Evolutionary conservation across 2,329 filamentous ascomycete species (phyloP).

Genomic region (Neurospora crassa): DNA sequence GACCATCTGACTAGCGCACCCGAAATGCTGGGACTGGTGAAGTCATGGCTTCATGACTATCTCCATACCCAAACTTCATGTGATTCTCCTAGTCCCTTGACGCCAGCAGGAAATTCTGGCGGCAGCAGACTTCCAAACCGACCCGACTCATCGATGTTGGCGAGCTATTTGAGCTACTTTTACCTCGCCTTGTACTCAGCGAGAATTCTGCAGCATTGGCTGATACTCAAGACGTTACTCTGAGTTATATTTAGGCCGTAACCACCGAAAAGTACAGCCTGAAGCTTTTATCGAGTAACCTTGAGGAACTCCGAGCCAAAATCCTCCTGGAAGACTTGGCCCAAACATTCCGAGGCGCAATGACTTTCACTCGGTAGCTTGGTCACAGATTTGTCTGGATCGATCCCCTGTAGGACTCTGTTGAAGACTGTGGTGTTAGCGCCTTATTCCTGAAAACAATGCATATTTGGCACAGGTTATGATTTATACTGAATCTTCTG

Average conservation of each 20-base stretch:
- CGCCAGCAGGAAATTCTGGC: background rate
- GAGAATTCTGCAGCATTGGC: background rate
- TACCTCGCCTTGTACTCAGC: background rate
- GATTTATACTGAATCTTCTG: too few species aligned
- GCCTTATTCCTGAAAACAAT: too few species aligned
- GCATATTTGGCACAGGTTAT: too few species aligned
- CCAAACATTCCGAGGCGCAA: background rate
- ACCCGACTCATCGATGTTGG: background rate
- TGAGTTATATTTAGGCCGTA: background rate
- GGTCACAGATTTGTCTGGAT: background rate
- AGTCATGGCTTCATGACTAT: background rate
- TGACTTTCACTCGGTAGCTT: background rate
- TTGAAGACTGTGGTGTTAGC: background rate
- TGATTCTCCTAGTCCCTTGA: accelerated
- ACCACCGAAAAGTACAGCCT: background rate
- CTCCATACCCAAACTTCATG: too few species aligned
- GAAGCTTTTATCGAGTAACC: background rate
- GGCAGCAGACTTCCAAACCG: background rate
- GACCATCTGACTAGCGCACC: background rate
- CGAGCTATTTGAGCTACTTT: accelerated
- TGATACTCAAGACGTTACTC: background rate
- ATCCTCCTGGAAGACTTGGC: background rate
- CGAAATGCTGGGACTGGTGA: background rate
- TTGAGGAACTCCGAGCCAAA: background rate
- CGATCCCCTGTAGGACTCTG: background rate